phyloP scores from a whole-genome alignment of 495 filamentous ascomycete species.

The Penicillium roqueforti region DNA sequence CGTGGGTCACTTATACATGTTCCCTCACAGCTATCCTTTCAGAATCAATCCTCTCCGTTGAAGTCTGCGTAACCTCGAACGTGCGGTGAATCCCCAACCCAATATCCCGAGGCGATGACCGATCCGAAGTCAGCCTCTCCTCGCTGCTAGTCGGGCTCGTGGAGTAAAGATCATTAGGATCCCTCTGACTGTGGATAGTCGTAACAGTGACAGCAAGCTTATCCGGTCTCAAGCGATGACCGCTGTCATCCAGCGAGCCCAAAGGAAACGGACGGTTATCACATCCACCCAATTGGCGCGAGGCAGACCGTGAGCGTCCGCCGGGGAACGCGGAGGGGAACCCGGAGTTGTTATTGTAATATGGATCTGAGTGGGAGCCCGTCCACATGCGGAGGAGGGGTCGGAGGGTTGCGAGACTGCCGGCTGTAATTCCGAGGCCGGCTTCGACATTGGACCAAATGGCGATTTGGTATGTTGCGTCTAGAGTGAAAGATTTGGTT shows the following conservation, averaged over 20 bases:
- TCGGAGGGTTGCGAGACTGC: conserved; percentile 45
- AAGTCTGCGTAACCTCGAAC: conserved; percentile 36
- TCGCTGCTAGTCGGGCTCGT: conserved; percentile 32
- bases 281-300: conserved; percentile 14
- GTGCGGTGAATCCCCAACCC: conserved; percentile 34
- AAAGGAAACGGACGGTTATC: conserved; percentile 18
- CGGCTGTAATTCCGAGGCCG: conserved; percentile 45
- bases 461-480: conserved; percentile 40
- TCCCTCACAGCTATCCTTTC: conserved; percentile 14
- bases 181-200: conserved; percentile 34
- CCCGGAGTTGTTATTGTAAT: no score
- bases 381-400: conserved; percentile 40
- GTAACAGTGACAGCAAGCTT: conserved; percentile 39
- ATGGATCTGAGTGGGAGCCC: conserved; percentile 22
- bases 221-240: conserved; percentile 32
- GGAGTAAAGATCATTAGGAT: conserved; percentile 20
- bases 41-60: conserved; percentile 12
- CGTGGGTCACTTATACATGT: conserved; percentile 29
- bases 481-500: conserved; percentile 15
- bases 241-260: conserved; percentile 28
- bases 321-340: conserved; percentile 25
- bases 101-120: conserved; percentile 15
- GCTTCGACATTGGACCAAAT: conserved; percentile 45
- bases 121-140: conserved; percentile 29
- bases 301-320: conserved; percentile 14